Conservation (phyloP, 2,329 filamentous ascomycete genomes). For the Juglanconis sp. region DNA sequence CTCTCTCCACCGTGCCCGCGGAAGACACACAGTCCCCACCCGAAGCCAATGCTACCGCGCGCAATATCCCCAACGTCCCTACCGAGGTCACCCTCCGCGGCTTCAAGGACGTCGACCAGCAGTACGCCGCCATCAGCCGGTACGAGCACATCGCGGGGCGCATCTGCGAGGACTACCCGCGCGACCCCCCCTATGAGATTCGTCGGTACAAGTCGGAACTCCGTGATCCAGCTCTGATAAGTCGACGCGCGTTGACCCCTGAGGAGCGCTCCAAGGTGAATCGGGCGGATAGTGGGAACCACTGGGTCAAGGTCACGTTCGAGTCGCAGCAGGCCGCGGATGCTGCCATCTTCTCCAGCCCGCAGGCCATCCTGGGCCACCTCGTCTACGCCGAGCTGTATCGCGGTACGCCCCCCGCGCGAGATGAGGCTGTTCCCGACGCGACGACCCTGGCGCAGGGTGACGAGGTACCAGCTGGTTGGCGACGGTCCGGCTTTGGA, state of each 20-base stretch:
- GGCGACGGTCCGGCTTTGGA: conserved; percentile 18
- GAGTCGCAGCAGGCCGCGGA: conserved; percentile 71
- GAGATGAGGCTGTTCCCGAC: conserved; percentile 62
- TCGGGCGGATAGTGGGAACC: conserved; percentile 75
- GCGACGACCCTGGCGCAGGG: conserved; percentile 35
- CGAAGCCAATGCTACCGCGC: conserved; percentile 24
- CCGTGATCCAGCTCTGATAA: conserved; percentile 68
- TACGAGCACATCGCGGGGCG: conserved; percentile 83
- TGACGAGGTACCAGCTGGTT: conserved; percentile 23
- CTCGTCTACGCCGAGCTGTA: conserved; percentile 70
- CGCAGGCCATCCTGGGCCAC: conserved; percentile 68
- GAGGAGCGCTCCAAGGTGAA: conserved; percentile 78
- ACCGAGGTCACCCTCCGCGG: conserved; percentile 83
- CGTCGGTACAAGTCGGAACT: conserved; percentile 71
- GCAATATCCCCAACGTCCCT: conserved; percentile 37
- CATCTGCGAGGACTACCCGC: conserved; percentile 91
- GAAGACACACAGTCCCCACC: conserved; percentile 8
- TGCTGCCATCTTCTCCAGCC: conserved; percentile 65
- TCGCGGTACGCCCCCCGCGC: conserved; percentile 58
- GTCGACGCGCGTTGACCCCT: conserved; percentile 60
- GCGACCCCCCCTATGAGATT: conserved; percentile 71
- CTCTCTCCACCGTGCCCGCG: not conserved
- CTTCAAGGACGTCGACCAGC: conserved; percentile 60
- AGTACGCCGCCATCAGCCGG: conserved; percentile 85
- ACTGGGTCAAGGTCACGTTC: conserved; percentile 90